Conservation (phyloP, 2,329 filamentous ascomycete genomes). For the Diplocarpon rosae region DNA sequence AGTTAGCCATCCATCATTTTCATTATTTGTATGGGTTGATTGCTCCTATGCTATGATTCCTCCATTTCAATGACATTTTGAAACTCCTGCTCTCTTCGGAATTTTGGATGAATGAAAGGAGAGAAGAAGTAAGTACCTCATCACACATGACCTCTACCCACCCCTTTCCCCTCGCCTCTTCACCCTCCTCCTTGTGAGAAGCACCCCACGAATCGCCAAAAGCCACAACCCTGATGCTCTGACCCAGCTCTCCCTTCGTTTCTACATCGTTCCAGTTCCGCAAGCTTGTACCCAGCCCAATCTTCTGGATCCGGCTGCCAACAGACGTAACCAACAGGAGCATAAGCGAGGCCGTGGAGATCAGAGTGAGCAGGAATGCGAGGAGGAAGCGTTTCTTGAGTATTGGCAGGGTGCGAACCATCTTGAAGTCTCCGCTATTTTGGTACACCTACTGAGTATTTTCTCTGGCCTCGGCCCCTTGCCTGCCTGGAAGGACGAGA, state of each 20-base stretch:
- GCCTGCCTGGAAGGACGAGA: too few relatives aligned
- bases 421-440: too few relatives aligned
- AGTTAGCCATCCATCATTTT: too few relatives aligned
- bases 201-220: conserved; percentile 27
- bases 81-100: too few relatives aligned
- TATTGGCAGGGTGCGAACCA: conserved; percentile 1
- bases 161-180: conserved; percentile 17
- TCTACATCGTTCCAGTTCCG: conserved; percentile 16
- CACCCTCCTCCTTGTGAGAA: conserved; percentile 11
- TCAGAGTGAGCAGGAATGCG: conserved; percentile 13
- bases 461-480: too few relatives aligned
- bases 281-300: conserved; percentile 11
- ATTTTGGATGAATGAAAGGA: too few relatives aligned
- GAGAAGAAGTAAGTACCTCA: conserved; percentile 16
- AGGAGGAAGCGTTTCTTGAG: conserved; percentile 17
- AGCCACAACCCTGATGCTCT: conserved; percentile 20
- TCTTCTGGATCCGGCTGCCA: conserved; percentile 16
- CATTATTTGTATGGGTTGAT: too few relatives aligned
- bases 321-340: conserved; percentile 14
- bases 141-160: conserved; percentile 24
- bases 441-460: too few relatives aligned
- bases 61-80: too few relatives aligned
- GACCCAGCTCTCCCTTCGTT: conserved; percentile 5
- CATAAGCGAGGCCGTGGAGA: conserved; percentile 18
- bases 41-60: too few relatives aligned